These are phyloP conservation scores for Gynochthodes officinalis DNA, from an alignment of 257 asterid species.

Conservation along the genomic window DNA sequence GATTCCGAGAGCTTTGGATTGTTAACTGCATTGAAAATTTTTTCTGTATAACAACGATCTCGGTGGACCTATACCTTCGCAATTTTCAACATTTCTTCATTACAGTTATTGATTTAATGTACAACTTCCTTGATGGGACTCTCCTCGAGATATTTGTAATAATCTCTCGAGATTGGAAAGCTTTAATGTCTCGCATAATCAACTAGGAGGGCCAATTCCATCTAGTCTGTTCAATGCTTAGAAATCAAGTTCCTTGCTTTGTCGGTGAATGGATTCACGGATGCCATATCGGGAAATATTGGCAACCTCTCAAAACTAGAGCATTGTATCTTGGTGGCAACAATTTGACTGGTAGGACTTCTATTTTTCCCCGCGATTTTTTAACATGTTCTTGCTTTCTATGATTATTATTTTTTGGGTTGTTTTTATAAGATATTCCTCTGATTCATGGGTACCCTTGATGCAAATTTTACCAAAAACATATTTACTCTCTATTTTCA, in stretches of 20 bases:
- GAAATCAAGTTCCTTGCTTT: background rate
- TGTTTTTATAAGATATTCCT: too few species aligned
- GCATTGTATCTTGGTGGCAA: background rate
- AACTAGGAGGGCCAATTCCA: background rate
- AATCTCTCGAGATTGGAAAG: background rate
- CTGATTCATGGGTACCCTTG: background rate
- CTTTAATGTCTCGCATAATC: background rate
- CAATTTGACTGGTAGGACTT: background rate
- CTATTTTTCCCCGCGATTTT: too few species aligned
- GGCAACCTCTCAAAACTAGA: background rate
- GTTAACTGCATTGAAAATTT: background rate
- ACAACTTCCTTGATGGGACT: background rate
- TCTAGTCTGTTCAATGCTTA: background rate
- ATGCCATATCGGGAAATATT: background rate
- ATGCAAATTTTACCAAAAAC: background rate
- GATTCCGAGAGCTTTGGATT: background rate
- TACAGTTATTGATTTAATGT: background rate
- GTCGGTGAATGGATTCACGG: background rate
- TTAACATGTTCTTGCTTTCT: too few species aligned
- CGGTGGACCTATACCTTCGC: background rate
- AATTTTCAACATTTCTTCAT: background rate
- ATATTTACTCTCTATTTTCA: background rate
- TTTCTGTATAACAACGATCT: background rate
- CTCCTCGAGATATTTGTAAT: background rate
- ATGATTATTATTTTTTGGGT: too few species aligned